A percentile compares a stretch with the other conserved stretches of the same genome.
These are phyloP conservation scores for Oehlia diaphana DNA, from an alignment of 192 early-diverging fungal genomes.

Conservation along the genomic window DNA sequence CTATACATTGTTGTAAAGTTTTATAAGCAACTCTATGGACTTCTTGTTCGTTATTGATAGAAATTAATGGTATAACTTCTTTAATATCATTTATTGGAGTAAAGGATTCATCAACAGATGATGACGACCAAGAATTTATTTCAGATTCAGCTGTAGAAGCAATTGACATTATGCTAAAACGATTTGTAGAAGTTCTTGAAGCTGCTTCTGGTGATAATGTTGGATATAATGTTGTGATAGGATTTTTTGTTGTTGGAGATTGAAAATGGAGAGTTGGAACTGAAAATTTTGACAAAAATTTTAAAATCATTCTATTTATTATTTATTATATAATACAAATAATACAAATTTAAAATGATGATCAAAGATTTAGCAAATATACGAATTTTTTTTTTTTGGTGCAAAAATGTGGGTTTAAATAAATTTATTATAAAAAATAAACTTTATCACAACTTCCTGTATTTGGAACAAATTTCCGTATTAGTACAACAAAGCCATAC, in stretches of 20 bases:
- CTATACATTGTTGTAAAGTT: constrained; percentile 25
- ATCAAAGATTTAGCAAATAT: neutral
- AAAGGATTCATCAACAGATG: neutral
- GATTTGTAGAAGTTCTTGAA: neutral
- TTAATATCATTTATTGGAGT: neutral
- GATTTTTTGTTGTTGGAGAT: neutral
- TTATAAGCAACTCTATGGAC: constrained; percentile 17
- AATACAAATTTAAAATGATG: no score
- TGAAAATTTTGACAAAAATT: neutral
- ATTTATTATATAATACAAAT: neutral
- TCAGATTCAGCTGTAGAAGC: neutral
- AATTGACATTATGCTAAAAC: neutral
- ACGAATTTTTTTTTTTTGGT: neutral
- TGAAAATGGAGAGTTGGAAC: neutral
- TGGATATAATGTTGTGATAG: neutral
- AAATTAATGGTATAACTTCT: constrained; percentile 9
- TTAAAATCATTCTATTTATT: neutral
- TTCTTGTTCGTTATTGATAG: constrained; percentile 17
- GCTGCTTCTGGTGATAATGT: constrained; percentile 2
- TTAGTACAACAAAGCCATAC: neutral
- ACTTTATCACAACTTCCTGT: neutral
- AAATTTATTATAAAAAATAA: neutral
- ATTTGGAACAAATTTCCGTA: neutral
- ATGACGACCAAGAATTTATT: constrained; percentile 2
- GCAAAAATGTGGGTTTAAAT: neutral